A percentile compares a stretch with the other conserved stretches of the same genome.
Evolutionary conservation across 1,284 basidiomycete genomes (phyloP).

Genomic region (Gomphus sp.): DNA sequence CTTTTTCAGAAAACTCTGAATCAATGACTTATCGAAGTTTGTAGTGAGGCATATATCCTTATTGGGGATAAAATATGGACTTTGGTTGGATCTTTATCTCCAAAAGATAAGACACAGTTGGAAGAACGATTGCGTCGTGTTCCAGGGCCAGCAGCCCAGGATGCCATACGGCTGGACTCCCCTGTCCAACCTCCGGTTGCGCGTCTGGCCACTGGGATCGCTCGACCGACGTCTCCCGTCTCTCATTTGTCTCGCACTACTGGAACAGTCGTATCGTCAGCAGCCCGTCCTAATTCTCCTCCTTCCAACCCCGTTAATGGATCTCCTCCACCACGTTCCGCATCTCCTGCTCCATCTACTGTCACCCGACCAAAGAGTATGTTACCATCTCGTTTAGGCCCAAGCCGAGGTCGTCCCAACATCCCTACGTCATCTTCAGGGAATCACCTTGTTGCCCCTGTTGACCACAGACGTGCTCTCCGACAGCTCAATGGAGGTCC

Average conservation of each 20-base stretch:
- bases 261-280: conserved; percentile 1
- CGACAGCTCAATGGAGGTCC: conserved; percentile 4
- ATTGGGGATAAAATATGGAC: conserved; percentile 84
- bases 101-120: conserved; percentile 86
- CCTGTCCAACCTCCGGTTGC: conserved; percentile 34
- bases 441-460: conserved; percentile 14
- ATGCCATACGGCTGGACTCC: conserved; percentile 36
- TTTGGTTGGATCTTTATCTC: conserved; percentile 64
- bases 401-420: conserved; percentile 38
- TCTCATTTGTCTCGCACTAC: conserved; percentile 12
- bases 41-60: conserved; percentile 73
- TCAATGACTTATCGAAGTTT: conserved; percentile 10
- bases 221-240: conserved; percentile 54
- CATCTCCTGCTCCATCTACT: conserved; percentile 1
- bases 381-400: conserved; percentile 61
- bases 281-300: conserved; percentile 10
- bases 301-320: conserved; percentile 7
- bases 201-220: conserved; percentile 39
- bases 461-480: conserved; percentile 9
- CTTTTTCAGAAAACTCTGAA: not conserved
- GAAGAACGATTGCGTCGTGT: conserved; percentile 86
- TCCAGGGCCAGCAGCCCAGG: conserved; percentile 40
- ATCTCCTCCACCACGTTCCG: conserved; percentile 15
- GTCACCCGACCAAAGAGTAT: conserved; percentile 47
- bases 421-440: conserved; percentile 17